Conservation (phyloP, 345 rosid genomes). For the Populus tremula region DNA sequence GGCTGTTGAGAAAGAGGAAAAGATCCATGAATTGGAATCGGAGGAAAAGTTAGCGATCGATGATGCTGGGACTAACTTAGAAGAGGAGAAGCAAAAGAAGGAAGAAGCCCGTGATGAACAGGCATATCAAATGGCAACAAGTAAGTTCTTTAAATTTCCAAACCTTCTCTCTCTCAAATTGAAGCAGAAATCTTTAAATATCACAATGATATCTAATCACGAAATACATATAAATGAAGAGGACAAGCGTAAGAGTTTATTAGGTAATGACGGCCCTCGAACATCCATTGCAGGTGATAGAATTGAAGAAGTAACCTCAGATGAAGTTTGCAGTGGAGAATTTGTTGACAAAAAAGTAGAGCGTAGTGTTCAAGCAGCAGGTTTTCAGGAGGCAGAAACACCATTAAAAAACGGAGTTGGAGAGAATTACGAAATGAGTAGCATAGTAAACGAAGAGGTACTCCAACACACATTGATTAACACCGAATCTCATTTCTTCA, state of each 20-base stretch:
- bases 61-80: constrained; percentile 3
- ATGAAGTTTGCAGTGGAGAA: not conserved
- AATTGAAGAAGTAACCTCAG: not conserved
- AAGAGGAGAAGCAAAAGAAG: constrained; percentile 8
- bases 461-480: not conserved
- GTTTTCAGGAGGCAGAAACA: constrained; percentile 1
- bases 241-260: not conserved
- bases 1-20: constrained; percentile 1
- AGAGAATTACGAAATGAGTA: not conserved
- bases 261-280: not conserved
- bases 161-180: not conserved
- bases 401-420: constrained; percentile 12
- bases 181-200: too few species aligned
- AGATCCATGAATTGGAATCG: not conserved
- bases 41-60: constrained; percentile 3
- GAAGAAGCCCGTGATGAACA: constrained; percentile 7
- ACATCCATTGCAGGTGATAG: constrained; percentile 12
- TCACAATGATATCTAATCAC: too few species aligned
- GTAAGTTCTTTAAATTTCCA: constrained; percentile 15
- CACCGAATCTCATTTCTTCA: not conserved
- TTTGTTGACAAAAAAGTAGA: not conserved
- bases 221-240: too few species aligned
- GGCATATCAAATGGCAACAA: constrained; percentile 3
- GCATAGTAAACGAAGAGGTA: constrained; percentile 20
- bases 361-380: constrained; percentile 4